Evolutionary conservation across 257 asterid genomes (phyloP).

Genomic region (Solanum peruvianum): DNA sequence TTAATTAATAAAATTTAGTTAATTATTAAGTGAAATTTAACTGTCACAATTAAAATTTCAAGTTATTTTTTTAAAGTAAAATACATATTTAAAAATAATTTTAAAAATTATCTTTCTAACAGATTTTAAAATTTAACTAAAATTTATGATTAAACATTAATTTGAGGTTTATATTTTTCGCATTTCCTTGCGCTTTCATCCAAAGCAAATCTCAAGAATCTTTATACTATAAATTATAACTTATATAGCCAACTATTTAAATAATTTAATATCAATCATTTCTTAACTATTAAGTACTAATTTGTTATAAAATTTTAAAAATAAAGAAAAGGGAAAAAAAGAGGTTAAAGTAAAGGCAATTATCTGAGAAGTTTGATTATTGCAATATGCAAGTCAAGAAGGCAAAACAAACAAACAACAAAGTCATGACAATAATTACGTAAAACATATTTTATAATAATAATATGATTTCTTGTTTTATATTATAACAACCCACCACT

Average conservation of each 20-base stretch:
- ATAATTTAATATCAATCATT: neutral
- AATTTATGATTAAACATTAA: too few species aligned
- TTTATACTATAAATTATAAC: neutral
- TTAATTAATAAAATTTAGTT: too few species aligned
- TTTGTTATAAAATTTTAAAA: neutral
- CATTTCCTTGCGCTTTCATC: neutral
- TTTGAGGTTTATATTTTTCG: too few species aligned
- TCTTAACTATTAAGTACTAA: neutral
- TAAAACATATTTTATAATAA: neutral
- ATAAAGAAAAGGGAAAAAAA: too few species aligned
- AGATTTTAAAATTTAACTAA: too few species aligned
- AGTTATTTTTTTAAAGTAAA: too few species aligned
- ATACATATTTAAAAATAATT: too few species aligned
- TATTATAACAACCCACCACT: slow-evolving; percentile 20
- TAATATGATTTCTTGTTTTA: neutral
- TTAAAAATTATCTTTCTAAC: too few species aligned
- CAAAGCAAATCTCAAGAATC: neutral
- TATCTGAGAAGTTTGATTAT: neutral
- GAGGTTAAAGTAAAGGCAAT: neutral
- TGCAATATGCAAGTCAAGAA: neutral
- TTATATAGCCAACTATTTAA: neutral
- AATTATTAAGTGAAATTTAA: neutral
- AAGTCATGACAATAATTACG: slow-evolving; percentile 10
- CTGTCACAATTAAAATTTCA: too few species aligned
- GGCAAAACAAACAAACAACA: neutral